phyloP scores from a whole-genome alignment of 2,329 filamentous ascomycete species.

The Fusarium coicis region DNA sequence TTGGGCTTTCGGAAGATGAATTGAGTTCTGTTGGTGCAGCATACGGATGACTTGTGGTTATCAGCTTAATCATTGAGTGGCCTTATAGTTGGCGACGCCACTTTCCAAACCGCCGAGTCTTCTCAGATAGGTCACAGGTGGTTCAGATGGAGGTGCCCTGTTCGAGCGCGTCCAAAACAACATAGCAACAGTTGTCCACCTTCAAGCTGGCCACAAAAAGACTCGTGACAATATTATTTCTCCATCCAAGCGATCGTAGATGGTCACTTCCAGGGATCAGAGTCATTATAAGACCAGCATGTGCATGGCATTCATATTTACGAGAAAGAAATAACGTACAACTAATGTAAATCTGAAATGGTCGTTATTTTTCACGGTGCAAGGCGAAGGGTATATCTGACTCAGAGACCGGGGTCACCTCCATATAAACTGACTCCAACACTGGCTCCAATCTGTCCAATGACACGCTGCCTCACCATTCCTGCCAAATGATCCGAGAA shows the following conservation, averaged over 20 bases:
- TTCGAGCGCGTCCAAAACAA: accelerated
- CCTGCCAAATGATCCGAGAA: neutral
- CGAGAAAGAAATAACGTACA: neutral
- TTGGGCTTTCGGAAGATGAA: accelerated
- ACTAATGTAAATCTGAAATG: neutral
- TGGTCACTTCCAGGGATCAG: accelerated
- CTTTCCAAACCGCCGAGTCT: accelerated
- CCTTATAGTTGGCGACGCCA: neutral
- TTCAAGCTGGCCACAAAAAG: neutral
- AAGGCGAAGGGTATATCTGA: neutral
- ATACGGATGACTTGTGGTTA: accelerated
- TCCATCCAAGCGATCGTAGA: accelerated
- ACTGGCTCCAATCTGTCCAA: neutral
- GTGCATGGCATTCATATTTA: accelerated
- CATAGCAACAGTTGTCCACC: neutral
- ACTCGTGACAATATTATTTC: neutral
- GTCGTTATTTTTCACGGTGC: neutral
- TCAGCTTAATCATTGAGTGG: neutral
- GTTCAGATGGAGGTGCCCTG: no score
- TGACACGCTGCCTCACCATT: neutral
- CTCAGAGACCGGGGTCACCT: neutral
- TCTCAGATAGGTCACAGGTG: neutral
- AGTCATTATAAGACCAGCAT: no score
- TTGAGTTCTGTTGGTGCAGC: neutral
- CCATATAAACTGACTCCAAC: accelerated